Evolutionary conservation across 2,329 filamentous ascomycete genomes (phyloP), one percentile per base, ranked within the genome.

Genomic region (Stachybotrys chartarum): DNA sequence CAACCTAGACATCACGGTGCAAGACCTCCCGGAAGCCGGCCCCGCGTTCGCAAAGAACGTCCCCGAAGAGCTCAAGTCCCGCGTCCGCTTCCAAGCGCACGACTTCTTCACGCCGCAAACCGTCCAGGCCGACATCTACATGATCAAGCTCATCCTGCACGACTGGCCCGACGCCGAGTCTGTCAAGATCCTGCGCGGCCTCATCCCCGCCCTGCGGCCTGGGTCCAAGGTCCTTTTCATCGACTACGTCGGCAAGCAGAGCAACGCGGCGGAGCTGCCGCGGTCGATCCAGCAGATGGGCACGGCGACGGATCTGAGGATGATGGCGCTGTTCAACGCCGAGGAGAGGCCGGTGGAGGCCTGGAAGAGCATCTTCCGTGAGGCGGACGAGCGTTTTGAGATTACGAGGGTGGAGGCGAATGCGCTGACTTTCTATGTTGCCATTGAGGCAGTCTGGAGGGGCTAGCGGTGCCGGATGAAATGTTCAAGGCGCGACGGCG

Each of bases 121-220:
- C 1, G 63, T 70, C 6, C 55, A 66, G 17, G 79, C 75, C 10
- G 77, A 79, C 55, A 68, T 80, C 51, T 83, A 79, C 67, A 68
- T 82, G 55, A 64, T 83, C 58, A 79, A 80, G 61, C 68, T 76
- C 56, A 79, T 83, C 55, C 69, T 84, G 16, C 80, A 83, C 63
- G 79, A 82, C 67, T 82, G 78, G 78, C 72, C 78, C 0, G 78
- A 82, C 54, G 66, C 69, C 30, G 70, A 77, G 51, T 66, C 67
- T 5, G 56, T 69, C 24, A 61, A 65, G 54, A 77, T 80, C 51
- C 66, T 76, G 46, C 70, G 68, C 46, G 70, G 68, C 1, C 64
- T 81, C 31, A 61, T 74, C 0, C 74, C 78, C 1, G 70, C 73
- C 32, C 59, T 82, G 58, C 71, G 75, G 57, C 68, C 75, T 1